Base-by-base conservation (phyloP, 768 basidiomycete genomes). In the Glaciozyma antarctica region DNA sequence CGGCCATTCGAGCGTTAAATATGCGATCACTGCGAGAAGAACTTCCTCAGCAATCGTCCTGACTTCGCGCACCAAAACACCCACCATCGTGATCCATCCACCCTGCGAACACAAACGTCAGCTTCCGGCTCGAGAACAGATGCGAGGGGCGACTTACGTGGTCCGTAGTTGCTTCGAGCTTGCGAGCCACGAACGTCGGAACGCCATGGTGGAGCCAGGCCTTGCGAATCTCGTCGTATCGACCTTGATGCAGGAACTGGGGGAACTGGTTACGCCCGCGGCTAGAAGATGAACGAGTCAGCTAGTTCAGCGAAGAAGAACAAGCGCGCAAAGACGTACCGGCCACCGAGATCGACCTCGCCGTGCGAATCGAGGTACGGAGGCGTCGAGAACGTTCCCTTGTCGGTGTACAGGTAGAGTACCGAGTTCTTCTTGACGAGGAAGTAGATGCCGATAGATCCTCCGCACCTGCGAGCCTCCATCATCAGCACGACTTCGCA, bases 331-430 rank as follows among this genome's bases (percentile, higher is more conserved):
- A 21, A 15, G 15, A 51, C 64, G 44, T 71, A 90, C 92, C 90
- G 85, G 86, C 94, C 90, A 3, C 87, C 87, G 17, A 88, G 80
- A 75, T 98, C 94, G 3, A 90, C 82, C 73, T 98, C 95, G 1
- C 94, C 95, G 66, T 98, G 95, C 1, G 83, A 83, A 72, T 99
- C 95, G 48, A 98, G 81, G 73, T 95, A 98, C 0, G 94, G 92
- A 38, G 93, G 88, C 19, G 84, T 82, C 1, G 82, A 81, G 77
- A 93, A 97, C 5, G 88, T 84, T n/a, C 94, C 95, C 58, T 86
- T 90, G 67, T 84, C 85, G 38, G 86, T 86, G 73, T 90, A 92
- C 22, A 97, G 81, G 75, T 88, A 97, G 19, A 98, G 75, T 63
- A 97, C 74, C n/a, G 86, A 83, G 77, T 91, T 95, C 24, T 90